Percentiles rank a stretch among this genome's conserved stretches.
Conservation (phyloP, 225 moss, liverwort and hornwort species). For the Rhytidiadelphus loreus region DNA sequence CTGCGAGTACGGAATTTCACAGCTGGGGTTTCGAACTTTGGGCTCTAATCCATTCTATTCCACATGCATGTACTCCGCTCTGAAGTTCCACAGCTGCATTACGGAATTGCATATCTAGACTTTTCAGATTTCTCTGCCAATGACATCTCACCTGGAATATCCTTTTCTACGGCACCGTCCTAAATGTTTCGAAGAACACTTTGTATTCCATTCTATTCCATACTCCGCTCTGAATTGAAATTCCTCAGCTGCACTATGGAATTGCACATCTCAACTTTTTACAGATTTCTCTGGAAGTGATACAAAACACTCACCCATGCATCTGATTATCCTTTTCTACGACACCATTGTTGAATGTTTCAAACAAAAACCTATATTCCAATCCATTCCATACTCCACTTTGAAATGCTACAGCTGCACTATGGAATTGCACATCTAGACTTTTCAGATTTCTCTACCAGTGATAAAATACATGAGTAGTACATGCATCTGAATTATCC, state of each 20-base stretch:
- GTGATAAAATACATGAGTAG: not conserved
- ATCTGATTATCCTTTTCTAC: not conserved
- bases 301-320: not conserved
- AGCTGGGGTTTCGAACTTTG: not conserved
- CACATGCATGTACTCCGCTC: not conserved
- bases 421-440: not conserved
- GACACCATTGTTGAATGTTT: not conserved
- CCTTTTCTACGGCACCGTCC: not conserved
- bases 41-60: not conserved
- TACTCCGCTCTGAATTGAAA: too few species aligned
- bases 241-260: not conserved
- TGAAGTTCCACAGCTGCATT: not conserved
- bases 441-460: not conserved
- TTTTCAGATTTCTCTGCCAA: not conserved
- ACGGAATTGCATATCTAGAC: not conserved
- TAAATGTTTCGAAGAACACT: not conserved
- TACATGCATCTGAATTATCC: not conserved
- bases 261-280: not conserved
- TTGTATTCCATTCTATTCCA: not conserved
- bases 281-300: not conserved
- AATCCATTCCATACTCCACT: not conserved
- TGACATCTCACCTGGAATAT: too few species aligned
- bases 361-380: not conserved
- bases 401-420: not conserved
- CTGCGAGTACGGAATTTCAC: not conserved